A percentile compares a stretch with the other conserved stretches of the same genome.
Conservation (phyloP, 768 basidiomycete species). For the Collybiopsis confluens region DNA sequence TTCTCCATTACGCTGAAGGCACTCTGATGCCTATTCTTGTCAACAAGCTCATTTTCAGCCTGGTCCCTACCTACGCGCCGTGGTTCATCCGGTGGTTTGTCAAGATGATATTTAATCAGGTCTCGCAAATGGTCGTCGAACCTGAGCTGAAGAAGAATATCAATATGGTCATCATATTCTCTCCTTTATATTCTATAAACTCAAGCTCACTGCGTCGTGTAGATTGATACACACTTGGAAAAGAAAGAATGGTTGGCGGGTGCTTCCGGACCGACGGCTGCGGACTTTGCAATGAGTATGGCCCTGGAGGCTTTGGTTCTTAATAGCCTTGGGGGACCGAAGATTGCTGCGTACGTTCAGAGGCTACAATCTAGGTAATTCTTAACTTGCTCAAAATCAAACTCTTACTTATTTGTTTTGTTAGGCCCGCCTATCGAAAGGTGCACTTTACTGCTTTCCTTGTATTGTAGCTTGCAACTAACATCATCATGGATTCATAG, state of each 20-base stretch:
- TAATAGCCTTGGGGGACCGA: neutral
- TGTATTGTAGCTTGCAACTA: neutral
- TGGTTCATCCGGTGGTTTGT: conserved; percentile 6
- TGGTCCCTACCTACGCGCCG: neutral
- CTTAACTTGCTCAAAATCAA: neutral
- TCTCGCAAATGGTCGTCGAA: neutral
- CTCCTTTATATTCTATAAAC: neutral
- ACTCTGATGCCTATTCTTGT: conserved; percentile 36
- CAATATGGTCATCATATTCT: neutral
- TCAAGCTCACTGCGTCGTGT: neutral
- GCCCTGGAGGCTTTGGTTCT: neutral
- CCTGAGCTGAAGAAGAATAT: conserved; percentile 3
- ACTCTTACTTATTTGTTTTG: neutral
- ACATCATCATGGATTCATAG: neutral
- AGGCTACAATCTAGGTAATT: conserved; percentile 4
- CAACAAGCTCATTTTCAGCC: neutral
- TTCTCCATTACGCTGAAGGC: conserved; percentile 39
- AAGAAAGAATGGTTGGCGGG: conserved; percentile 6
- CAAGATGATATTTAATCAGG: neutral
- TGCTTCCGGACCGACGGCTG: conserved; percentile 1
- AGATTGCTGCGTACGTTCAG: neutral
- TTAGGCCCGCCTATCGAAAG: conserved; percentile 2
- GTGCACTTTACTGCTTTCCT: neutral
- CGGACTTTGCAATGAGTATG: conserved; percentile 6
- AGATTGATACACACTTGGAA: conserved; percentile 3